Evolutionary conservation across 225 moss, liverwort and hornwort genomes (phyloP), one percentile per base, ranked within the genome.

Genomic region (Asterella californica): DNA sequence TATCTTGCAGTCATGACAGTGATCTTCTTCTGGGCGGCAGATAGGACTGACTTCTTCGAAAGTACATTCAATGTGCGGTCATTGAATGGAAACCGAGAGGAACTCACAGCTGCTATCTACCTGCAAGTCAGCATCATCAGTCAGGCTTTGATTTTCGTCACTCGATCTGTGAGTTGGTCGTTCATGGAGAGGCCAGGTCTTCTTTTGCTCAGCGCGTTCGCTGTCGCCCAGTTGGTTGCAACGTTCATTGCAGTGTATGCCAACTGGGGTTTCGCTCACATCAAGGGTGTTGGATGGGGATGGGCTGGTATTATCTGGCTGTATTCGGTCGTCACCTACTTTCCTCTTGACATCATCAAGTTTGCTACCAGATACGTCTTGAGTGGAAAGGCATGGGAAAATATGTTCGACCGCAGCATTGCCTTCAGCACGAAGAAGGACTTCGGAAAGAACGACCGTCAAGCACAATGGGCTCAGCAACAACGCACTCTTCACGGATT

Each of bases 401-500:
- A 88, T 61, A 24, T 94, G 25, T 18, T 79, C 6, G 74, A 78
- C 19, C 57, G 24, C 2, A 83, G 76, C 60, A 91, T 90, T 22
- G 92, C 94, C 11, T 92, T 92, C 80, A 85, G 91, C 12, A 88
- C 38, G 22, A 86, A 90, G 55, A 91, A 89, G 75, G 88, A 92
- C 80, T 94, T 94, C 12, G 92, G 94, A 63, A 91, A 86, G 85
- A 92, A 94, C 80, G 82, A 88, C 30, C 89, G 92, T 38, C 89
- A 94, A 79, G 92, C 90, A 30, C 91, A 92, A 70, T 94, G 94
- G 94, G 94, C 90, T 33, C 90, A 84, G 57, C 92, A 91, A 77
- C 94, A 94, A 70, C 90, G 90, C 78, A 94, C 94, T 48, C 77
- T 94, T 76, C 92, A 91, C 32, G 94, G 91, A 57, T 86, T 94